Conservation (phyloP, 2,329 filamentous ascomycete genomes). For the Cladosporium phlei region DNA sequence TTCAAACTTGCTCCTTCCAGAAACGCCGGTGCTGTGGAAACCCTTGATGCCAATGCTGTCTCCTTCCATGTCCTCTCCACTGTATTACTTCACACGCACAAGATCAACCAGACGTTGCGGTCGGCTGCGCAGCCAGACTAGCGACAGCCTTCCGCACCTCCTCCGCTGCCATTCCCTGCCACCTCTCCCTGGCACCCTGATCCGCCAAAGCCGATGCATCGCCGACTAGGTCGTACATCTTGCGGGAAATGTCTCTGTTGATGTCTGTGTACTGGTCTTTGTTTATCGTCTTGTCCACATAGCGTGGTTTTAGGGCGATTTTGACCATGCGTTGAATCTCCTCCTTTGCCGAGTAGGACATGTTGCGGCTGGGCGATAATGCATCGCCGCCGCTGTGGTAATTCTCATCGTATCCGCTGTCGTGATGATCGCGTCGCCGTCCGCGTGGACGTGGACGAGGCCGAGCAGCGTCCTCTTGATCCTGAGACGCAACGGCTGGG, state of each 20-base stretch:
- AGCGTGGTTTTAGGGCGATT: slow-evolving; percentile 73
- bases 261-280: slow-evolving; percentile 90
- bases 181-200: slow-evolving; percentile 60
- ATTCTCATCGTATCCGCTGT: slow-evolving; percentile 22
- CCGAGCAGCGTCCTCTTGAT: slow-evolving; percentile 12
- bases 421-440: slow-evolving; percentile 19
- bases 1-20: background rate
- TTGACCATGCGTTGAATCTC: slow-evolving; percentile 87
- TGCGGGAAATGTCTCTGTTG: slow-evolving; percentile 82
- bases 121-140: background rate
- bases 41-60: background rate
- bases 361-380: slow-evolving; percentile 35
- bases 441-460: slow-evolving; percentile 16
- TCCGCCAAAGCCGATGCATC: slow-evolving; percentile 53
- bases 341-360: slow-evolving; percentile 80
- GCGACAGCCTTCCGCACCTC: slow-evolving; percentile 73
- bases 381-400: slow-evolving; percentile 26
- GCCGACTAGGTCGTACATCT: slow-evolving; percentile 68
- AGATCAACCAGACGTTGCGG: too few relatives aligned
- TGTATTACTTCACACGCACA: too few relatives aligned
- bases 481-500: slow-evolving; percentile 33
- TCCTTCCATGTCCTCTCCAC: background rate
- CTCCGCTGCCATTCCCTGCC: slow-evolving; percentile 70
- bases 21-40: slow-evolving; percentile 11
- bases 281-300: slow-evolving; percentile 71